Base-by-base conservation (phyloP, 345 rosid genomes). In the Physaria fendleri region DNA sequence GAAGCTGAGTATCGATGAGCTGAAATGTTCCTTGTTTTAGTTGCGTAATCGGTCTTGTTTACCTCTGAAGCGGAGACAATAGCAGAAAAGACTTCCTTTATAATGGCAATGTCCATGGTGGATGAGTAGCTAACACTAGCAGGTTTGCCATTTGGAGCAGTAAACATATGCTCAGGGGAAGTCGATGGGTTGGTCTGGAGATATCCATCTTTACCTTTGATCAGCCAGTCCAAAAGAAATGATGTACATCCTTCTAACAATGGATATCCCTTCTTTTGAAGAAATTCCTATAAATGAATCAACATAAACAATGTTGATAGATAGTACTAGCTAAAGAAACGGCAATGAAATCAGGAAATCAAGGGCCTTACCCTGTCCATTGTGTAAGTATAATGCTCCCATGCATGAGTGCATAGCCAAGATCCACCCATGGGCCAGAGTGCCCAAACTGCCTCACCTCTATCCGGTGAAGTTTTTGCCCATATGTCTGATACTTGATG, bases 341-440 rank as follows among this genome's bases (percentile, higher is more conserved):
- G 14, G 39, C 39, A 18, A 0, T 24, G 16, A 44, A 11, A 8
- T 13, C 24, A 40, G 40, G 56, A 24, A 67, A 24, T 23, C 8
- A 47, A 67, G 17, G 56, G 57, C 30, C 82, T 61, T 69, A 93
- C 99, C 71, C 77, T 78, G 78, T 93, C 95, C 83, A 78, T 39
- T 4, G 95, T 83, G 72, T 82, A 93, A 18, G 69, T 56, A 64
- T 87, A 93, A 64, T 93, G 95, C 76, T 89, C 99, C 99, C 99
- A 89, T 14, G 85, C 77, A 76, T 87, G 99, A 17, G 91, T 84
- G 62, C 92, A 89, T 50, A 93, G 93, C 97, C 99, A 93, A 20
- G 97, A 86, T 53, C 99, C 99, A 38, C 99, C 99, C 97, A 93
- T 93, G 15, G 94, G 97, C 99, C 99, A 93, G 18, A 93, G 52